Evolutionary conservation across 345 rosid genomes (phyloP), one percentile per base, ranked within the genome.

Genomic region (Mallotus nudiflorus): DNA sequence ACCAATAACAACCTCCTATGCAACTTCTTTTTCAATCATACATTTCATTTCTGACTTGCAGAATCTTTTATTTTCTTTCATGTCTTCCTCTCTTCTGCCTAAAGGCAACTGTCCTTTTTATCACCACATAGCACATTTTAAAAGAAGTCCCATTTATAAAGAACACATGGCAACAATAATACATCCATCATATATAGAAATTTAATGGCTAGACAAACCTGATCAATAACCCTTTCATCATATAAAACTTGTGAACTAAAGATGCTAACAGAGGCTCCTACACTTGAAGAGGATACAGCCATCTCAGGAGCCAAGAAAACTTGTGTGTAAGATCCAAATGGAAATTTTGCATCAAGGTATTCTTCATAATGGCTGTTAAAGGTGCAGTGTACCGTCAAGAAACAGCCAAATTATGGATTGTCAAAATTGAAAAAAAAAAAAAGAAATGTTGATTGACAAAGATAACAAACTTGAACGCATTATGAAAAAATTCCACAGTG

Each of bases 301-400:
- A 95, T 79, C 79, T 92, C 97, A 65, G 97, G 96, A 78, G 96
- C 85, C 66, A 95, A 59, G 73, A 92, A 95, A 52, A 90, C 86
- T 85, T 90, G 99, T 69, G 93, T 95, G 78, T 95, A 92, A 60
- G 91, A 86, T 25, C 94, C 97, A 85, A 90, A 95, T 53, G 99
- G 97, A 78, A 95, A 95, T 62, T 87, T 87, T 45, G 89, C 85
- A 53, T 88, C 87, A 72, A 95, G 93, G 73, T 95, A 95, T 55
- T 88, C 87, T 82, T 95, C 99, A 77, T 86, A 95, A 79, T 90
- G 85, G 76, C 99, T 95, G 87, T 66, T 67, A 42, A 84, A 79
- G 75, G 50, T 49, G 74, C 55, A 61, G 54, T 57, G 80, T 48
- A 56, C n/a, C n/a, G 56, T 46, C 66, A 77, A 64, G 51, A 71